phyloP scores from a whole-genome alignment of 495 filamentous ascomycete species.

The Neurospora intermedia region DNA sequence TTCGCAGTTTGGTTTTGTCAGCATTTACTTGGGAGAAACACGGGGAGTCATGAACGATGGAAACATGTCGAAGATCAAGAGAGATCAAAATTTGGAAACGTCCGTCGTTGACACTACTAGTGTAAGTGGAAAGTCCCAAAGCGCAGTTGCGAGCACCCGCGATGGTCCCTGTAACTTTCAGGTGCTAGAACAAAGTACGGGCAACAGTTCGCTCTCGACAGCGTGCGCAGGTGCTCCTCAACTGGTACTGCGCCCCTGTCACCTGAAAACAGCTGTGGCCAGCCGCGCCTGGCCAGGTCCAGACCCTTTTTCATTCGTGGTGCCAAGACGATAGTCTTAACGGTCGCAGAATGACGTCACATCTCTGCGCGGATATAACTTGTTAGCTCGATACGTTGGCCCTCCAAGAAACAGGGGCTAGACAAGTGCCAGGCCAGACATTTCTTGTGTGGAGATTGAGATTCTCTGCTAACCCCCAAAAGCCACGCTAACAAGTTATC shows the following conservation, averaged over 20 bases:
- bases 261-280: not conserved
- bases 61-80: not conserved
- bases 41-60: not conserved
- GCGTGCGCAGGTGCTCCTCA: not conserved
- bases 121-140: not conserved
- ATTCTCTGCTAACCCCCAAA: too few relatives aligned
- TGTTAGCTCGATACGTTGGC: too few relatives aligned
- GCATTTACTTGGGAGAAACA: not conserved
- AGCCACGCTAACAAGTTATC: too few relatives aligned
- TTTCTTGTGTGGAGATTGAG: too few relatives aligned
- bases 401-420: too few relatives aligned
- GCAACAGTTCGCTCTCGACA: not conserved
- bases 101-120: not conserved
- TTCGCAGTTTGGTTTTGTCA: not conserved
- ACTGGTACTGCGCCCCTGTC: not conserved
- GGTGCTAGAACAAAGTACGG: not conserved
- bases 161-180: not conserved
- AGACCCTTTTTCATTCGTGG: not conserved
- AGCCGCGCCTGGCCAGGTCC: not conserved
- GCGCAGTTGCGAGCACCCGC: not conserved
- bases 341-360: not conserved
- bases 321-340: not conserved
- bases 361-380: too few relatives aligned
- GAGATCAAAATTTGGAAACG: not conserved
- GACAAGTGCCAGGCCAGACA: too few relatives aligned